Evolutionary conservation across 2,329 filamentous ascomycete species (phyloP).

Genomic region (Colletotrichum sp.): DNA sequence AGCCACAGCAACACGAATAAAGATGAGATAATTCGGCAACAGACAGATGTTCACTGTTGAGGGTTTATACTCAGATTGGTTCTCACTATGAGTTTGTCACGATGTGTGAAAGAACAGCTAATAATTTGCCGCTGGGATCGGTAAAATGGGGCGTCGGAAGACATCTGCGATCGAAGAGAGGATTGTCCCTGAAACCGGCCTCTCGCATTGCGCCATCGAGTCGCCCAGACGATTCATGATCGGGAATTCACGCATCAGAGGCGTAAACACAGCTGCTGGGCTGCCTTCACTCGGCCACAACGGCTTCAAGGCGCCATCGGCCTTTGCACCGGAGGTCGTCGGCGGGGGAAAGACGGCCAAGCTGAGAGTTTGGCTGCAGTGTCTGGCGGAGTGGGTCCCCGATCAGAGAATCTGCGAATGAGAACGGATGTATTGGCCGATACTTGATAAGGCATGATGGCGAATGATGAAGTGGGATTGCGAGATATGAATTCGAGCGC

Average conservation of each 20-base stretch:
- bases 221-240: not conserved
- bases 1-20: not conserved
- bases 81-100: not conserved
- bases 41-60: not conserved
- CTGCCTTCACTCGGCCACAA: not conserved
- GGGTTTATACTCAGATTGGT: not conserved
- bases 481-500: not conserved
- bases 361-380: not conserved
- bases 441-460: constrained; percentile 12
- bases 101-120: not conserved
- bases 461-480: not conserved
- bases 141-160: constrained; percentile 2
- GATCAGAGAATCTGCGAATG: constrained; percentile 4
- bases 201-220: not conserved
- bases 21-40: not conserved
- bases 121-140: constrained; percentile 9
- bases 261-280: not conserved
- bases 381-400: constrained; percentile 14
- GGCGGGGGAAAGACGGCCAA: not conserved
- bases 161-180: not conserved
- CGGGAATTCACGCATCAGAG: not conserved
- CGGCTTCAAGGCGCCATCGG: not conserved
- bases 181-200: not conserved
- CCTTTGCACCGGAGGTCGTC: not conserved
- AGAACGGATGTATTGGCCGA: not conserved